Evolutionary conservation across 129 eudicot species (phyloP).

Genomic region (Flaveria brownii): DNA sequence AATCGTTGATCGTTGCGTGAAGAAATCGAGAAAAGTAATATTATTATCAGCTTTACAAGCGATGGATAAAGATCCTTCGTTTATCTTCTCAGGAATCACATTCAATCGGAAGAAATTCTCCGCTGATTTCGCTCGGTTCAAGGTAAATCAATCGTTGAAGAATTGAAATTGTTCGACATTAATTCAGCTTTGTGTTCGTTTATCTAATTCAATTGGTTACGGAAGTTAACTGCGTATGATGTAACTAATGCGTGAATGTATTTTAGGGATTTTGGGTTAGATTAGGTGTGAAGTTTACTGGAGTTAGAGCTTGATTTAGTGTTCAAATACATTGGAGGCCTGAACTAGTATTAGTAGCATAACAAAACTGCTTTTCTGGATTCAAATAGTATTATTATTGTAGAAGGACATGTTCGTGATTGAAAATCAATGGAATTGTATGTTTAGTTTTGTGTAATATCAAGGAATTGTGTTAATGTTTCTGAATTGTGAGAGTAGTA

Average conservation of each 20-base stretch:
- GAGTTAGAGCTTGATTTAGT: neutral
- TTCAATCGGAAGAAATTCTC: slow-evolving; percentile 71
- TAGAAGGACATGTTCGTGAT: neutral
- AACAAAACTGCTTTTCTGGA: too few relatives aligned
- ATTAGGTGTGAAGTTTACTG: neutral
- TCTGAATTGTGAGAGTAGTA: neutral
- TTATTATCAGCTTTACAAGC: neutral
- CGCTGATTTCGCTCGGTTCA: slow-evolving; percentile 64
- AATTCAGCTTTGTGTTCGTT: slow-evolving; percentile 2
- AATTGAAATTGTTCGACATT: neutral
- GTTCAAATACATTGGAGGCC: neutral
- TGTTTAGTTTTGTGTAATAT: neutral
- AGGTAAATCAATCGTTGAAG: slow-evolving; percentile 42
- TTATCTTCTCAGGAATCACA: slow-evolving; percentile 70
- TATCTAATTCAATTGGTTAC: neutral
- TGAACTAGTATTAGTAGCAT: neutral
- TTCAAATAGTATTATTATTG: too few relatives aligned
- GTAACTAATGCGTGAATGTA: neutral
- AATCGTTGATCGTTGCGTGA: slow-evolving; percentile 1
- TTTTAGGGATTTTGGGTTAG: slow-evolving; percentile 1
- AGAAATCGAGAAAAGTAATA: neutral
- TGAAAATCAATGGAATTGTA: neutral
- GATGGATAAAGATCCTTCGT: slow-evolving; percentile 60
- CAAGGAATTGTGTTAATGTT: neutral
- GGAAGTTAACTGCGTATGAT: neutral